A percentile compares a stretch with the other conserved stretches of the same genome.
Conservation (phyloP, 345 rosid species). For the Eucalyptus paniculata region DNA sequence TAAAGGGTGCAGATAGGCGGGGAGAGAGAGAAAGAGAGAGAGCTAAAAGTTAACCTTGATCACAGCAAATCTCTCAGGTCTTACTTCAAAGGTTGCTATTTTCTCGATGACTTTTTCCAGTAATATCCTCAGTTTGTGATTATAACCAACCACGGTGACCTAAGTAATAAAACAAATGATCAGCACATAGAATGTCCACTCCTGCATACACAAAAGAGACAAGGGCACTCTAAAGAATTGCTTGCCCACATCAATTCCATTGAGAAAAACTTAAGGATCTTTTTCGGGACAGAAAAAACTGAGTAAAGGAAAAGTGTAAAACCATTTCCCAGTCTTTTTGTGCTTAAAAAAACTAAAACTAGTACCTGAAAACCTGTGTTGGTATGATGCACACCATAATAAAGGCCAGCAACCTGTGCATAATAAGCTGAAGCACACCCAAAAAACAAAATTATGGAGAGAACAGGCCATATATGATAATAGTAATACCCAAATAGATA, state of each 20-base stretch:
- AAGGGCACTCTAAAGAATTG: neutral
- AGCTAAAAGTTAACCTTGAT: conserved; percentile 47
- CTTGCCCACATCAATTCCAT: neutral
- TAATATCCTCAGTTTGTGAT: conserved; percentile 74
- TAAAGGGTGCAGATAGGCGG: neutral
- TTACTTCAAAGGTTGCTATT: conserved; percentile 68
- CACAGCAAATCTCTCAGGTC: conserved; percentile 70
- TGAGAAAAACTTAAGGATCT: neutral
- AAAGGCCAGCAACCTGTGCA: conserved; percentile 88
- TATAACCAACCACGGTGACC: conserved; percentile 80
- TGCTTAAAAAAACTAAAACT: neutral
- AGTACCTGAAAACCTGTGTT: conserved; percentile 71
- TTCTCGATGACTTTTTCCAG: conserved; percentile 58
- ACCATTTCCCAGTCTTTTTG: neutral
- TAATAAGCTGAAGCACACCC: conserved; percentile 59
- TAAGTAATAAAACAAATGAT: conserved; percentile 4
- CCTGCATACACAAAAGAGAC: neutral
- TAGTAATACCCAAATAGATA: neutral
- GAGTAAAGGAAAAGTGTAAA: neutral
- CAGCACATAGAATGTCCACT: neutral
- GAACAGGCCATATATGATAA: neutral
- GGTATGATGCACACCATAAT: conserved; percentile 34
- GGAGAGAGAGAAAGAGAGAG: neutral
- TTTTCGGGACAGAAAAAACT: neutral
- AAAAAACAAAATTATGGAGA: neutral